Conservation (phyloP, 257 asterid genomes). For the Solanum medicagineum region DNA sequence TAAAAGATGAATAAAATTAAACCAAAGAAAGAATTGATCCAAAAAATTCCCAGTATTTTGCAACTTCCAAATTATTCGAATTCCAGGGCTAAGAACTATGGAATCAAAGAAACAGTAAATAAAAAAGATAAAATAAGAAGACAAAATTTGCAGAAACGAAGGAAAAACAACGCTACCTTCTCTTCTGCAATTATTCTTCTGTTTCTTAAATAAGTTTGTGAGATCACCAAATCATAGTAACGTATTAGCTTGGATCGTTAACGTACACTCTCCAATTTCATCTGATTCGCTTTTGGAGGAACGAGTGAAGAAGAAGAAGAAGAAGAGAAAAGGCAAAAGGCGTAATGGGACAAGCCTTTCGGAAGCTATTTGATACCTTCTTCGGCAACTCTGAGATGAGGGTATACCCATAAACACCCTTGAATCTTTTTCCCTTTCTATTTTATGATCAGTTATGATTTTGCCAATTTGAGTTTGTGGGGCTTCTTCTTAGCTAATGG, state of each 20-base stretch:
- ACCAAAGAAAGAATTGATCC: not conserved
- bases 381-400: conserved; percentile 99
- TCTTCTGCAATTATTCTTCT: not conserved
- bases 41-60: not conserved
- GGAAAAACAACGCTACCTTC: not conserved
- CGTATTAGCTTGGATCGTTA: not conserved
- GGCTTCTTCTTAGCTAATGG: not conserved
- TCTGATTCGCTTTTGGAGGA: not conserved
- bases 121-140: not conserved
- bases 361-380: conserved; percentile 93
- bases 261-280: not conserved
- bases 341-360: conserved; percentile 91
- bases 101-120: not conserved
- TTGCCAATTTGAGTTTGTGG: not conserved
- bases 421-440: not conserved
- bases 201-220: not conserved
- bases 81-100: not conserved
- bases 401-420: conserved; percentile 13
- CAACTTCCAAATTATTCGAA: not conserved
- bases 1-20: not conserved
- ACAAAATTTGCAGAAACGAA: not conserved
- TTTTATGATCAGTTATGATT: not conserved
- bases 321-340: not conserved
- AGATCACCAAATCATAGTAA: not conserved
- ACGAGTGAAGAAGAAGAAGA: not conserved